A percentile compares a stretch with the other conserved stretches of the same genome.
Evolutionary conservation across 805 yeast species (phyloP).

Genomic region (Wickerhamiella spandovensis): DNA sequence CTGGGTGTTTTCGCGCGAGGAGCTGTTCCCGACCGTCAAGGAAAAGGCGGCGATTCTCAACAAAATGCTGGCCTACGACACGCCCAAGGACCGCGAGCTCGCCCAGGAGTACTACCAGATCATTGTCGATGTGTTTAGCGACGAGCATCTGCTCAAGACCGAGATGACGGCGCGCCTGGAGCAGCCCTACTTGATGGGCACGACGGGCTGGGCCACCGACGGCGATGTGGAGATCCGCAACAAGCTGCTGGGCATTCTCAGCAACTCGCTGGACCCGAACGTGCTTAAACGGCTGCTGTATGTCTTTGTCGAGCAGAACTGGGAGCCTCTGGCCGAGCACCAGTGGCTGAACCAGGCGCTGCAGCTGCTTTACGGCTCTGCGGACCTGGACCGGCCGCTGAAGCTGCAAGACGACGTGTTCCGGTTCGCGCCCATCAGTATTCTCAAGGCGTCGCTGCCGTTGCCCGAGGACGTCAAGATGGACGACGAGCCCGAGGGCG

Average conservation of each 20-base stretch:
- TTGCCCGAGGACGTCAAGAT: conserved; percentile 9
- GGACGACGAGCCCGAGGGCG: conserved; percentile 15
- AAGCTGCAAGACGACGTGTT: conserved; percentile 24
- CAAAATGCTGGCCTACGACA: conserved; percentile 87
- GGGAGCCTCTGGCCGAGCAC: conserved; percentile 90
- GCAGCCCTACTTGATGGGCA: conserved; percentile 90
- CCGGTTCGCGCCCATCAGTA: conserved; percentile 21
- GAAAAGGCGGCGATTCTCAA: conserved; percentile 90
- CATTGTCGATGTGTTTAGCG: conserved; percentile 76
- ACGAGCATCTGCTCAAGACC: conserved; percentile 59
- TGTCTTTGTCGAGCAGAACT: conserved; percentile 85
- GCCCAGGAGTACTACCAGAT: conserved; percentile 74
- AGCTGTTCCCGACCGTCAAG: conserved; percentile 83
- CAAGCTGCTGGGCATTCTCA: conserved; percentile 66
- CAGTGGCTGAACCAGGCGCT: conserved; percentile 92
- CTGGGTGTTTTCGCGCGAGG: conserved; percentile 81
- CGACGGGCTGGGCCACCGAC: conserved; percentile 36
- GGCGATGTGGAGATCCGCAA: conserved; percentile 62
- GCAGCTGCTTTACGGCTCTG: conserved; percentile 70
- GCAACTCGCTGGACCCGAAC: conserved; percentile 64
- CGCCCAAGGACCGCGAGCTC: conserved; percentile 59
- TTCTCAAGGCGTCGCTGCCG: conserved; percentile 11
- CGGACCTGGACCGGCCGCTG: conserved; percentile 39
- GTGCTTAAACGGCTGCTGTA: conserved; percentile 70
- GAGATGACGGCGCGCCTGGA: conserved; percentile 92